These are phyloP conservation scores for Melampsora americana DNA, from an alignment of 1,284 basidiomycete genomes.

Conservation along the genomic window DNA sequence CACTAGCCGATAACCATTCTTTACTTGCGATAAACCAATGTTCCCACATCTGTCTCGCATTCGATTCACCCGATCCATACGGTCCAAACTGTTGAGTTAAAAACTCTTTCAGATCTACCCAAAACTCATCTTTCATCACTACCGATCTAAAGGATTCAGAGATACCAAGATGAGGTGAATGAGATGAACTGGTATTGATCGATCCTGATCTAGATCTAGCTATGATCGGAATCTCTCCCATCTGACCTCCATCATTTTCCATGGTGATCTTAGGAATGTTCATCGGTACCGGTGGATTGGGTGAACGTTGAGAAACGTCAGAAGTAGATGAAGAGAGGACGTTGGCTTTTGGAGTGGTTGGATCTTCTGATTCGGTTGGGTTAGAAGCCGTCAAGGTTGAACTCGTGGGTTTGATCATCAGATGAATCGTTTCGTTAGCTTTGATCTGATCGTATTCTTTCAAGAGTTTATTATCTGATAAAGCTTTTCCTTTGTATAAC, in stretches of 20 bases:
- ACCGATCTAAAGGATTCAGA: constrained; percentile 43
- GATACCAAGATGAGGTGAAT: constrained; percentile 36
- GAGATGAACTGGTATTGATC: constrained; percentile 43
- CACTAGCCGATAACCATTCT: constrained; percentile 50
- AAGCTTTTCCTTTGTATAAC: constrained; percentile 83
- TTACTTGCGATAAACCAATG: constrained; percentile 49
- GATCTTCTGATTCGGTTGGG: constrained; percentile 17
- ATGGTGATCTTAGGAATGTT: constrained; percentile 36
- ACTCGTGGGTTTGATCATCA: constrained; percentile 72
- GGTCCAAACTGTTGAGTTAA: constrained; percentile 45
- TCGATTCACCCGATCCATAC: constrained; percentile 42
- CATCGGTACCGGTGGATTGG: constrained; percentile 4
- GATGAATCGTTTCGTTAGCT: constrained; percentile 72
- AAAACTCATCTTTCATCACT: constrained; percentile 45
- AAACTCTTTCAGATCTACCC: constrained; percentile 45
- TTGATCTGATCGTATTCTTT: constrained; percentile 75
- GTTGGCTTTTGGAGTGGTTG: background rate
- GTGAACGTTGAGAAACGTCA: background rate
- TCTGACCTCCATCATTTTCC: constrained; percentile 26
- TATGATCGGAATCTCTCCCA: constrained; percentile 23
- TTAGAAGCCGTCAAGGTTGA: constrained; percentile 38
- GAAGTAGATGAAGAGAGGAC: background rate
- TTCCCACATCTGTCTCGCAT: constrained; percentile 50
- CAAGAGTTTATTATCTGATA: constrained; percentile 77
- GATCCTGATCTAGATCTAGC: constrained; percentile 45